These are phyloP conservation scores for Margaritispora aquatica DNA, from an alignment of 495 filamentous ascomycete species.

Conservation along the genomic window DNA sequence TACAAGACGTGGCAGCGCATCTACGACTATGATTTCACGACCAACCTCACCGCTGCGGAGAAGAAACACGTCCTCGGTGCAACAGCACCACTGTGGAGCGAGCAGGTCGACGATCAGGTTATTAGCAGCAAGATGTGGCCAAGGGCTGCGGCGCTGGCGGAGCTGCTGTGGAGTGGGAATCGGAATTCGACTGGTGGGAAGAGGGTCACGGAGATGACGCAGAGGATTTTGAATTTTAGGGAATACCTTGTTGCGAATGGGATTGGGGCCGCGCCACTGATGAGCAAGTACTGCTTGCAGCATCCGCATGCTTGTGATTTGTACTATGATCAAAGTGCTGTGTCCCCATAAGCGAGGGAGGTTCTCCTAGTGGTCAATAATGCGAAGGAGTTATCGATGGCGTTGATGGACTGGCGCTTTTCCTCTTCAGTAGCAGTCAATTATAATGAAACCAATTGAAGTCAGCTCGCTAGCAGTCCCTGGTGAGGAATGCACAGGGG, in stretches of 20 bases:
- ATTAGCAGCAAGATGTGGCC: conserved; percentile 47
- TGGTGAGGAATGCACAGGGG: too few species aligned
- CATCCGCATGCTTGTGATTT: conserved; percentile 52
- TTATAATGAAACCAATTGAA: too few species aligned
- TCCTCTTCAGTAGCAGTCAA: too few species aligned
- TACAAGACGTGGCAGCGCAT: conserved; percentile 59
- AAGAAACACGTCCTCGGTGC: conserved; percentile 42
- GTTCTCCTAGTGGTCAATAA: neutral
- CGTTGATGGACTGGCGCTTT: too few species aligned
- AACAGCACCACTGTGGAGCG: conserved; percentile 46
- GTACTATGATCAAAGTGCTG: conserved; percentile 40
- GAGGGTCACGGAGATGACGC: conserved; percentile 44
- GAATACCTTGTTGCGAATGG: conserved; percentile 52
- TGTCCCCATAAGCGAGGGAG: conserved; percentile 10
- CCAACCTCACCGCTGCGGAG: conserved; percentile 38
- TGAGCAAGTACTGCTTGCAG: conserved; percentile 51
- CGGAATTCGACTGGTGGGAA: conserved; percentile 38
- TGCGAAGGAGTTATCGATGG: neutral
- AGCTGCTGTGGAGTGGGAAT: conserved; percentile 48
- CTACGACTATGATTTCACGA: conserved; percentile 53
- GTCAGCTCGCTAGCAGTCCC: too few species aligned
- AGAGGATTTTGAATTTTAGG: conserved; percentile 51
- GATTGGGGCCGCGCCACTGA: conserved; percentile 38
- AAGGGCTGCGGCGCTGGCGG: conserved; percentile 46
- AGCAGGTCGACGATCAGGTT: conserved; percentile 48